These are phyloP conservation scores for Casaregolazyma lundiana DNA, from an alignment of 1,139 yeast genomes.

Conservation along the genomic window DNA sequence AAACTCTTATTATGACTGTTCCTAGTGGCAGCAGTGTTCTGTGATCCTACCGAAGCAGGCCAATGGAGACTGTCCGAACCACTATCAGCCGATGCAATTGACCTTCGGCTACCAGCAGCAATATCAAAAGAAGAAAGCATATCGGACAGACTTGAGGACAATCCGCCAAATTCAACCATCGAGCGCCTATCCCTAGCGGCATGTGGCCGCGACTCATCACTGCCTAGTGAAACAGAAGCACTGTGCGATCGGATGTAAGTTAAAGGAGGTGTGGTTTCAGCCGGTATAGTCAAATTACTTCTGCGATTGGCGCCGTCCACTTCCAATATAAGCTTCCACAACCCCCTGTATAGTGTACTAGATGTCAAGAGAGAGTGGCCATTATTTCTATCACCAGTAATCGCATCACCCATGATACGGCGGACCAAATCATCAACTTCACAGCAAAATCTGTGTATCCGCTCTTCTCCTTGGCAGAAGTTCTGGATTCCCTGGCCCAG, in stretches of 20 bases:
- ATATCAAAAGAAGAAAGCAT: constrained; percentile 24
- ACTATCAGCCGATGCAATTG: constrained; percentile 15
- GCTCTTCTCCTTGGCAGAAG: constrained; percentile 35
- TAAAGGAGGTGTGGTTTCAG: not conserved
- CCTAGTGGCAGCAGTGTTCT: constrained; percentile 3
- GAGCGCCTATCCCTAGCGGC: not conserved
- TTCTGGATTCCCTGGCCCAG: constrained; percentile 33
- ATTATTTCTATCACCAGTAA: constrained; percentile 22
- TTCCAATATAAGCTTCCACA: constrained; percentile 28
- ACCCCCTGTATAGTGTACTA: constrained; percentile 23
- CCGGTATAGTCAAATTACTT: constrained; percentile 11
- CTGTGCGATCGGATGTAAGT: not conserved
- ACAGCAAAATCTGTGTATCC: constrained; percentile 34
- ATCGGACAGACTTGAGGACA: constrained; percentile 29
- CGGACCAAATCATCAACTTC: constrained; percentile 34
- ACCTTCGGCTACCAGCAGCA: constrained; percentile 5
- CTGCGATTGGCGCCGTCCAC: constrained; percentile 25
- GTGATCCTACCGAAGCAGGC: constrained; percentile 1
- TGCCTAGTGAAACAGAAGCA: not conserved
- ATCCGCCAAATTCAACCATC: constrained; percentile 11
- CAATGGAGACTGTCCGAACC: constrained; percentile 14
- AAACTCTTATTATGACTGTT: constrained; percentile 28
- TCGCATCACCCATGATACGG: constrained; percentile 31
- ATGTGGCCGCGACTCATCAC: not conserved
- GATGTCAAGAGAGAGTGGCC: constrained; percentile 29